These are phyloP conservation scores for Parafenestella ontariensis DNA, from an alignment of 2,329 filamentous ascomycete genomes.

Conservation along the genomic window DNA sequence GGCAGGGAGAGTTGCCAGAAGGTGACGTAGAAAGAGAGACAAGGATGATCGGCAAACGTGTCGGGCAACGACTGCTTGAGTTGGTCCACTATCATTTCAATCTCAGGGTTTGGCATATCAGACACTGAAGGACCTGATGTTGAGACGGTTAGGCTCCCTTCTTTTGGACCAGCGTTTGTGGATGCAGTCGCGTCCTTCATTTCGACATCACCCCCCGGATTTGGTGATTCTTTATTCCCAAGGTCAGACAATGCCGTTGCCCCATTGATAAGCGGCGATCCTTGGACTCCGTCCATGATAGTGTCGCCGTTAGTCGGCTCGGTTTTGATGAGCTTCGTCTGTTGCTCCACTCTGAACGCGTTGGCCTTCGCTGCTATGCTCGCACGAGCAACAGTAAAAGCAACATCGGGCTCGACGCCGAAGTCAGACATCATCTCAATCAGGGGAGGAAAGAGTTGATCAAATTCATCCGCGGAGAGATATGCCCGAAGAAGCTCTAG, in stretches of 20 bases:
- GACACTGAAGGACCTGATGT: background rate
- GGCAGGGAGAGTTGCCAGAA: slow-evolving; percentile 92
- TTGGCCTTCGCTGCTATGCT: slow-evolving; percentile 65
- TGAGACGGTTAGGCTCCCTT: background rate
- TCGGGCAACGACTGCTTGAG: slow-evolving; percentile 68
- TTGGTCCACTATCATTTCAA: slow-evolving; percentile 76
- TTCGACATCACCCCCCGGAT: slow-evolving; percentile 42
- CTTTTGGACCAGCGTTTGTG: slow-evolving; percentile 1
- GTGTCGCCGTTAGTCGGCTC: slow-evolving; percentile 60
- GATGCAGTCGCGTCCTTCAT: slow-evolving; percentile 47
- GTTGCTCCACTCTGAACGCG: slow-evolving; percentile 43
- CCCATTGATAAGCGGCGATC: slow-evolving; percentile 13
- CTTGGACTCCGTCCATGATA: slow-evolving; percentile 35
- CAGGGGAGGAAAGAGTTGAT: slow-evolving; percentile 77
- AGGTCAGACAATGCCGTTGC: background rate
- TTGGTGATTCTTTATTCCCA: slow-evolving; percentile 8
- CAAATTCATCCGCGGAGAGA: slow-evolving; percentile 77
- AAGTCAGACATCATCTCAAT: slow-evolving; percentile 77
- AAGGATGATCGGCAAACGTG: slow-evolving; percentile 73
- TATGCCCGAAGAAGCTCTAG: slow-evolving; percentile 87
- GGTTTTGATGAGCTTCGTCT: slow-evolving; percentile 19
- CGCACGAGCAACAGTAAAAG: slow-evolving; percentile 81
- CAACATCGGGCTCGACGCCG: slow-evolving; percentile 78
- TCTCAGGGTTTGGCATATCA: slow-evolving; percentile 66
- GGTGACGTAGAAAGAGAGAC: slow-evolving; percentile 81